Evolutionary conservation across 164 flowering plant species (phyloP), one percentile per base, ranked within the genome.

Genomic region (Akebia trifoliata): DNA sequence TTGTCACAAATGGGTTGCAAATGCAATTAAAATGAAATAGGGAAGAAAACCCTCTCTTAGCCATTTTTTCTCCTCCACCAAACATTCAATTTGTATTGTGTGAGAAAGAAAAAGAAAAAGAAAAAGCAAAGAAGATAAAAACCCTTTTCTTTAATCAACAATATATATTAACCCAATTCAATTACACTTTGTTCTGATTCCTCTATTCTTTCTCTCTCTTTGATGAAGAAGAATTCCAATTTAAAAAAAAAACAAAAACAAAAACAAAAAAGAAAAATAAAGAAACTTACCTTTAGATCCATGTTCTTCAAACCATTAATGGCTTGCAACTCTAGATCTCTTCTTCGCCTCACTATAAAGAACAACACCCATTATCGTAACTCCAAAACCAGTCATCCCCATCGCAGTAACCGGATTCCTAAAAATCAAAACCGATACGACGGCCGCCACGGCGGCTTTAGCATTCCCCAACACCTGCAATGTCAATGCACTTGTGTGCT

Each of bases 341-440:
- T 85, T 92, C 83, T 74, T 86, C 0, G 96, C 98, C 58, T 92
- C 96, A 47, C 95, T 88, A 81, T 92, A 92, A 62, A 86, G 85
- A 40, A 81, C 95, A 28, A 92, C 98, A 9, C 98, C 98, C 93
- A 88, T 83, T 6, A 88, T 63, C 0, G 98, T 92, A n/a, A 92
- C 80, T 0, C 71, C 95, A 35, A 92, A 92, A 2, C 98, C 98
- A 6, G 87, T 66, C 73, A 86, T 83, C 22, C 98, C 98, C 98
- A 92, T 88, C 57, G 76, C 79, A 1, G 89, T 92, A 54, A 92
- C 98, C 60, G 96, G 96, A 69, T 92, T 92, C 74, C 81, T 74
- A 56, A 92, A 92, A 9, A 92, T 92, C 78, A 92, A 63, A 2
- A 88, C 95, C 34, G 98, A 92, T 14, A 92, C 98, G 4, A 84